A percentile compares a stretch with the other conserved stretches of the same genome.
phyloP scores from a whole-genome alignment of 1,139 yeast species.

The Yamadazyma atlantica region DNA sequence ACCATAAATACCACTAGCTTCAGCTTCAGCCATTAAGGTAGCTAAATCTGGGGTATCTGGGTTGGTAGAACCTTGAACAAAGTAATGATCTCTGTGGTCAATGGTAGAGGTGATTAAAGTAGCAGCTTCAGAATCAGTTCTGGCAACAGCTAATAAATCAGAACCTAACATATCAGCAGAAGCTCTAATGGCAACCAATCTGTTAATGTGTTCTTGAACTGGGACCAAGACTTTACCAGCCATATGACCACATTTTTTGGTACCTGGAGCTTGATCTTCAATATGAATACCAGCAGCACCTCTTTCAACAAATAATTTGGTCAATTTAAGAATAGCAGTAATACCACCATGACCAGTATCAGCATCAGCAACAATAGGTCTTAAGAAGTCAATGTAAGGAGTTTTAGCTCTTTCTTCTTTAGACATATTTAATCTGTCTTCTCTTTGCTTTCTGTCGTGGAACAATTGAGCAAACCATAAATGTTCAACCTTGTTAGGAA shows the following conservation, averaged over 20 bases:
- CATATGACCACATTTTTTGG: slow-evolving; percentile 98
- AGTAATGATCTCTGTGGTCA: slow-evolving; percentile 93
- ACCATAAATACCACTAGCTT: slow-evolving; percentile 70
- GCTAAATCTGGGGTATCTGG: slow-evolving; percentile 75
- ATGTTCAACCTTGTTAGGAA: slow-evolving; percentile 97
- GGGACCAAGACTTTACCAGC: slow-evolving; percentile 98
- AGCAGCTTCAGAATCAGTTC: slow-evolving; percentile 98
- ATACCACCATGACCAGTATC: slow-evolving; percentile 99
- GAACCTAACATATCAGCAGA: slow-evolving; percentile 93
- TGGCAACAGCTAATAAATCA: slow-evolving; percentile 83
- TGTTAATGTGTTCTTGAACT: slow-evolving; percentile 93
- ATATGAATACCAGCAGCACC: slow-evolving; percentile 99
- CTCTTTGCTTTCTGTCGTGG: slow-evolving; percentile 96
- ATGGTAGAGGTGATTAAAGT: slow-evolving; percentile 90
- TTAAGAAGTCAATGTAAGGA: slow-evolving; percentile 74
- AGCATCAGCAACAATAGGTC: slow-evolving; percentile 96
- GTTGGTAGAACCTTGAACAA: slow-evolving; percentile 87
- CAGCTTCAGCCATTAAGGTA: slow-evolving; percentile 80
- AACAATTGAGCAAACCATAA: slow-evolving; percentile 94
- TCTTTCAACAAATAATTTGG: slow-evolving; percentile 94
- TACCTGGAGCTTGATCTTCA: slow-evolving; percentile 98
- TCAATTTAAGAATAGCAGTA: slow-evolving; percentile 92
- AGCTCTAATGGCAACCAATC: slow-evolving; percentile 91
- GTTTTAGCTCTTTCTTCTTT: slow-evolving; percentile 62
- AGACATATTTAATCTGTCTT: slow-evolving; percentile 68